Base-by-base conservation (phyloP, 805 yeast species). In the Metschnikowia baotianmanensis region DNA sequence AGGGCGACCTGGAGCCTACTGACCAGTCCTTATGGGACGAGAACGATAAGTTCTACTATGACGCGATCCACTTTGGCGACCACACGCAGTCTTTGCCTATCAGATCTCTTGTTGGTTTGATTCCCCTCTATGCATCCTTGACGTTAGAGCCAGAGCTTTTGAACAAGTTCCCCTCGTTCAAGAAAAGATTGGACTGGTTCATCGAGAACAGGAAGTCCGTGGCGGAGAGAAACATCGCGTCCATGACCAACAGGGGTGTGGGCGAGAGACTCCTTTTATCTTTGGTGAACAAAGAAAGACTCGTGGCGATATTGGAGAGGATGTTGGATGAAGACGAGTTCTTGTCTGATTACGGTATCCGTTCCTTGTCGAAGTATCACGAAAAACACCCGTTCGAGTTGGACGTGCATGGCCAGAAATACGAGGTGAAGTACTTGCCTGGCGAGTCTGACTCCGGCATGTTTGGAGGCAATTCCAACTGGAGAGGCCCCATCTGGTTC, bases 401-500 rank as follows among this genome's bases (percentile, higher is more conserved):
- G 91, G 76, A 81, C 50, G 95, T 89, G 31, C 74, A 86, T 59
- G 95, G 95, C 13, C 73, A 78, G 50, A 69, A 73, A 28, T 89
- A 82, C 62, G 67, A 71, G 32, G 90, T 87, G 23, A 75, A 76
- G 44, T 87, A 88, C 62, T 74, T 87, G 39, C 83, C 95, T 5
- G 96, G 95, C 22, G 96, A 87, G 57, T 84, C 95, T 21, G 91
- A 87, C 58, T 83, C 95, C 5, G 96, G 96, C 5, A 77, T 90
- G 78, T 89, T 89, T 73, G 97, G 97, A 36, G 97, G 97, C 44
- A 89, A 89, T 61, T 88, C 96, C 17, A 89, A 89, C 64, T 89
- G 97, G 97, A 76, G 97, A 62, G 97, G 97, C 2, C 96, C 97
- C 12, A 88, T 89, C 52, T 89, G 97, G 97, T 88, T 89, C 72